Conservation (phyloP, 2,329 filamentous ascomycete genomes). For the Alternaria hordeiaustralica region DNA sequence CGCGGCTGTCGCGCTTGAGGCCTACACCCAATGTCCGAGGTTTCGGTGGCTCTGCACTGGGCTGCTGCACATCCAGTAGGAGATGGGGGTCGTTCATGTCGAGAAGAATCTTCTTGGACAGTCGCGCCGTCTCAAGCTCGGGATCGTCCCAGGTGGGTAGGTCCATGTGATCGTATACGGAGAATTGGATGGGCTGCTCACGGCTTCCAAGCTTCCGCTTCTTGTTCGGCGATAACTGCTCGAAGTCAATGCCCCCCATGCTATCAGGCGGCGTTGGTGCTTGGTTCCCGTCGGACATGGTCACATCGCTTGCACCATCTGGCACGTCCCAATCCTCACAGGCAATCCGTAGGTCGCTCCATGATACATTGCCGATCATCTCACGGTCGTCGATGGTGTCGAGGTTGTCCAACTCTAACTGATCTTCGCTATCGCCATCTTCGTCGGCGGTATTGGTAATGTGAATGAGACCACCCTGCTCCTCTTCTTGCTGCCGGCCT, state of each 20-base stretch:
- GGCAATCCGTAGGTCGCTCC: conserved; percentile 82
- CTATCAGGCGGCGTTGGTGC: conserved; percentile 36
- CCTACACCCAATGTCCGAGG: conserved; percentile 57
- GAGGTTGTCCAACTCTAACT: conserved; percentile 56
- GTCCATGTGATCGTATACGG: conserved; percentile 45
- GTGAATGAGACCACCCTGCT: conserved; percentile 63
- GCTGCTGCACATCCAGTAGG: conserved; percentile 78
- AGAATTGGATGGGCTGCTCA: conserved; percentile 35
- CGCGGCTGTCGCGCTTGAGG: conserved; percentile 70
- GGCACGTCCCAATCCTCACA: conserved; percentile 84
- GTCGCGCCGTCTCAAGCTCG: conserved; percentile 71
- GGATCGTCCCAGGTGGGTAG: conserved; percentile 80
- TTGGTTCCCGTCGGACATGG: conserved; percentile 38
- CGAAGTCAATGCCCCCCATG: conserved; percentile 33
- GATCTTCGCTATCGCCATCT: conserved; percentile 51
- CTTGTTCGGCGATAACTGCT: conserved; percentile 56
- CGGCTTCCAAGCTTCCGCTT: conserved; percentile 64
- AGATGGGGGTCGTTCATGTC: conserved; percentile 90
- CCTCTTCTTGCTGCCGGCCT: conserved; percentile 54
- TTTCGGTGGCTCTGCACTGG: conserved; percentile 68
- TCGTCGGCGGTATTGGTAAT: conserved; percentile 52
- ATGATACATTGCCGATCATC: conserved; percentile 73
- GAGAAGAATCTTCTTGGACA: conserved; percentile 79
- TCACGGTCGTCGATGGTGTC: conserved; percentile 66
- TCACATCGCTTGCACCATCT: conserved; percentile 34